Evolutionary conservation across 768 basidiomycete genomes (phyloP).

Genomic region (Sporobolomyces pararoseus): DNA sequence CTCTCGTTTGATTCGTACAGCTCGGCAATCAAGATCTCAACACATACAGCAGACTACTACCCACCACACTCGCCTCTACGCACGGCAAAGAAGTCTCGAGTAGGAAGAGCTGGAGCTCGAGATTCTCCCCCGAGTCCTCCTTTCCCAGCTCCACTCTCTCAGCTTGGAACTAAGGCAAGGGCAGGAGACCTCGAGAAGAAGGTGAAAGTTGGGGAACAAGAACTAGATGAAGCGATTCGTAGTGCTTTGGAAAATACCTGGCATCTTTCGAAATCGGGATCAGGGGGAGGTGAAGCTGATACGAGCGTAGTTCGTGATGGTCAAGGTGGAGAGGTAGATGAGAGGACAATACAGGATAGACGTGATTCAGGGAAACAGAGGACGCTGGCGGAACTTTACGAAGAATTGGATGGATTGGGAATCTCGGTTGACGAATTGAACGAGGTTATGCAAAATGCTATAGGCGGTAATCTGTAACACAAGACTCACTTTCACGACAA

Average conservation of each 20-base stretch:
- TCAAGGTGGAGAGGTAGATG: neutral
- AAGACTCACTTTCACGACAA: neutral
- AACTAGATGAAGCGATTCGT: constrained; percentile 23
- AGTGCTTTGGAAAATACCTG: constrained; percentile 33
- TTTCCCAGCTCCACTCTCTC: neutral
- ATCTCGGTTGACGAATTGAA: constrained; percentile 22
- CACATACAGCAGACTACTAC: constrained; percentile 11
- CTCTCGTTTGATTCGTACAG: neutral
- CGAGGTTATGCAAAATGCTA: constrained; percentile 16
- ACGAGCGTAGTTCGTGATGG: neutral
- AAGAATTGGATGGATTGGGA: constrained; percentile 27
- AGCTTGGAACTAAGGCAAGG: neutral
- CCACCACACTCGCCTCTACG: neutral
- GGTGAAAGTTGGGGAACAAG: constrained; percentile 1
- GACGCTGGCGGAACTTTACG: constrained; percentile 32
- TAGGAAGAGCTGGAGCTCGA: constrained; percentile 1
- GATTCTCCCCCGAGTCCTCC: neutral
- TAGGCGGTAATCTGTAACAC: neutral
- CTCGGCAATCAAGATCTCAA: constrained; percentile 15
- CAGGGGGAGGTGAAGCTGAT: neutral
- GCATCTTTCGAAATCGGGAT: constrained; percentile 22
- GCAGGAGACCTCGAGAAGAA: neutral
- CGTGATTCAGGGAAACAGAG: neutral
- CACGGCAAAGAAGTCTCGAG: constrained; percentile 1
- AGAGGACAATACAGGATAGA: neutral